A percentile compares a stretch with the other conserved stretches of the same genome.
Conservation (phyloP, 495 filamentous ascomycete species). For the Bombardia bombarda region DNA sequence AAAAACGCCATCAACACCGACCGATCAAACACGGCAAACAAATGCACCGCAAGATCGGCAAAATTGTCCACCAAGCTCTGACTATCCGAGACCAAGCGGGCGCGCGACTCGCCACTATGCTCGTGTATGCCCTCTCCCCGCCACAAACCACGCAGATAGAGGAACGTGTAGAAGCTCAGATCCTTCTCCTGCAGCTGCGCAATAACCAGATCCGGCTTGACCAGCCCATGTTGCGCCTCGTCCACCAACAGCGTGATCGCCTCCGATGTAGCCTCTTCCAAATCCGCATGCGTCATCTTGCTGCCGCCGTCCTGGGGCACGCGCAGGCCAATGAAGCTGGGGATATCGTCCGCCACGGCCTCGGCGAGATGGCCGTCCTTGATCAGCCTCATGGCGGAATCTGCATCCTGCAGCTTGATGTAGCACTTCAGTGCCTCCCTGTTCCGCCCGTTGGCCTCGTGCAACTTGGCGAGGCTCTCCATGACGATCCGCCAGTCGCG, state of each 20-base stretch:
- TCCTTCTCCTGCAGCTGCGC: constrained; percentile 54
- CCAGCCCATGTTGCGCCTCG: constrained; percentile 81
- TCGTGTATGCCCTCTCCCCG: constrained; percentile 50
- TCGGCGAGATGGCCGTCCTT: constrained; percentile 77
- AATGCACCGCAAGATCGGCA: constrained; percentile 72
- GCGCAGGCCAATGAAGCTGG: constrained; percentile 77
- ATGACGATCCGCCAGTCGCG: constrained; percentile 80
- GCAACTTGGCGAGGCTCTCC: constrained; percentile 74
- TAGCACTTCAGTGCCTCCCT: constrained; percentile 81
- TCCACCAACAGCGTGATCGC: constrained; percentile 80
- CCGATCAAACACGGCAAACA: constrained; percentile 80
- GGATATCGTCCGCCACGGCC: constrained; percentile 78
- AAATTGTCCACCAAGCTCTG: constrained; percentile 75
- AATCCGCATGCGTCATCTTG: constrained; percentile 56
- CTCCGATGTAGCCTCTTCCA: constrained; percentile 71
- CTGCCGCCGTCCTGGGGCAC: constrained; percentile 66
- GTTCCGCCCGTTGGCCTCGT: constrained; percentile 68
- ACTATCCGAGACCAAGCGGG: constrained; percentile 46
- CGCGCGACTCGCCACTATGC: constrained; percentile 33
- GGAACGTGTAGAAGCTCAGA: constrained; percentile 70
- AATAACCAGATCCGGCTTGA: constrained; percentile 70
- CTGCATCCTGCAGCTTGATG: constrained; percentile 84
- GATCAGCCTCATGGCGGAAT: constrained; percentile 78
- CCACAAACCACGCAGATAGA: constrained; percentile 87
- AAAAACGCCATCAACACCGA: constrained; percentile 77